A percentile compares a stretch with the other conserved stretches of the same genome.
phyloP scores from a whole-genome alignment of 2,329 filamentous ascomycete species.

The Sporothrix curviconia region DNA sequence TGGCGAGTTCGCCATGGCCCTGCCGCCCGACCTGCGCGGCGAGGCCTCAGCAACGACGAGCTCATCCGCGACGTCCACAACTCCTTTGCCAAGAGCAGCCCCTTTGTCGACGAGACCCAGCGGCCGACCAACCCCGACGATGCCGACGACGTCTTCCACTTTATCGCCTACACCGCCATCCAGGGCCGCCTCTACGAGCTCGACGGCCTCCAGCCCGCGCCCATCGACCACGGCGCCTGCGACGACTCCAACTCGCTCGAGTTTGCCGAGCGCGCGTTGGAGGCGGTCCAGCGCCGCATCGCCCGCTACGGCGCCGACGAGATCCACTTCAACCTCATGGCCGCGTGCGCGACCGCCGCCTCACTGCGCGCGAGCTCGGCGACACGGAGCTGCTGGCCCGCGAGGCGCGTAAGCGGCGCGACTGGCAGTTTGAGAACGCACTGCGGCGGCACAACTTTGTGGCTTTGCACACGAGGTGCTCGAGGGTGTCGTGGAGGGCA shows the following conservation, averaged over 20 bases:
- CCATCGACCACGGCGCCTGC: constrained; percentile 81
- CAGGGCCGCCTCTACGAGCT: constrained; percentile 82
- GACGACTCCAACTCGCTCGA: constrained; percentile 26
- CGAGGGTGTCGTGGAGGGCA: constrained; percentile 73
- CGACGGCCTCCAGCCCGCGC: constrained; percentile 86
- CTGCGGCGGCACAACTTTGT: constrained; percentile 92
- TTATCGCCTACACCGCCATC: constrained; percentile 87
- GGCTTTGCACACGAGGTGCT: constrained; percentile 87
- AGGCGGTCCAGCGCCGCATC: constrained; percentile 80
- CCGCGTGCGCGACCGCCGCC: constrained; percentile 76
- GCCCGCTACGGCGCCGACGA: constrained; percentile 77
- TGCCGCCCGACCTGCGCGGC: constrained; percentile 66
- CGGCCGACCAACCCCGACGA: constrained; percentile 56
- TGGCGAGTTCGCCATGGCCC: constrained; percentile 78
- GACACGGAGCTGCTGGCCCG: constrained; percentile 70
- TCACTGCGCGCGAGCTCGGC: constrained; percentile 71
- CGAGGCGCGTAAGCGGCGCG: constrained; percentile 75
- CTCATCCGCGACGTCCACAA: constrained; percentile 78
- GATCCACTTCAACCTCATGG: constrained; percentile 93
- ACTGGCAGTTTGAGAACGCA: constrained; percentile 94
- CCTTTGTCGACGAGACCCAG: constrained; percentile 87
- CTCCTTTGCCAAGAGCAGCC: constrained; percentile 78
- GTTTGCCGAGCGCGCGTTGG: constrained; percentile 74
- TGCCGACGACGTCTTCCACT: constrained; percentile 91
- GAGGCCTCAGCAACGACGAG: constrained; percentile 58